A percentile compares a stretch with the other conserved stretches of the same genome.
Conservation (phyloP, 2,329 filamentous ascomycete genomes). For the Dothideomycetes sp. region DNA sequence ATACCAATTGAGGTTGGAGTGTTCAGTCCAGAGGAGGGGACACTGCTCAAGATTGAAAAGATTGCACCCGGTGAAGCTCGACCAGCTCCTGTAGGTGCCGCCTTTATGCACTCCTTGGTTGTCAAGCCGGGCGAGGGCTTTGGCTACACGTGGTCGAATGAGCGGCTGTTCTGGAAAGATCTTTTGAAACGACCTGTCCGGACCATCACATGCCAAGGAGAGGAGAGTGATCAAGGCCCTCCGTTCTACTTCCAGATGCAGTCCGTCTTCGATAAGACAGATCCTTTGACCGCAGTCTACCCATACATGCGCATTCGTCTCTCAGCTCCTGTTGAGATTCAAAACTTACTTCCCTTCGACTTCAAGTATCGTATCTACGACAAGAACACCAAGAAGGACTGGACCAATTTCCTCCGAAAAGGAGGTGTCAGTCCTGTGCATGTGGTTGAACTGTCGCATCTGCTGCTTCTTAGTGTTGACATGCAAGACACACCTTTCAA, state of each 20-base stretch:
- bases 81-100: conserved; percentile 84
- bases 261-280: conserved; percentile 70
- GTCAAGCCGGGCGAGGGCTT: conserved; percentile 91
- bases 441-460: conserved; percentile 88
- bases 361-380: conserved; percentile 99
- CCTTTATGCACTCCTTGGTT: conserved; percentile 77
- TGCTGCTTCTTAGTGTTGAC: conserved; percentile 84
- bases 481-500: conserved; percentile 96
- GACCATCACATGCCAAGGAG: conserved; percentile 80
- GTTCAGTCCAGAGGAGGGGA: conserved; percentile 74
- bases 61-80: conserved; percentile 83
- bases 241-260: conserved; percentile 97
- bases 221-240: conserved; percentile 62
- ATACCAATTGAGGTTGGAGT: conserved; percentile 91
- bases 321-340: conserved; percentile 83
- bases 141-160: conserved; percentile 88
- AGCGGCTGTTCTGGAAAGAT: conserved; percentile 87
- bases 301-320: conserved; percentile 91
- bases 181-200: conserved; percentile 72
- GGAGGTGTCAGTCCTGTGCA: conserved; percentile 95
- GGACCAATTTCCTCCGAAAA: conserved; percentile 95
- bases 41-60: conserved; percentile 95
- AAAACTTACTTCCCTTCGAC: conserved; percentile 91
- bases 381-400: conserved; percentile 96
- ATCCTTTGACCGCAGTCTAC: conserved; percentile 72